Conservation (phyloP, 2,329 filamentous ascomycete genomes). For the Phyllosticta citriasiana region DNA sequence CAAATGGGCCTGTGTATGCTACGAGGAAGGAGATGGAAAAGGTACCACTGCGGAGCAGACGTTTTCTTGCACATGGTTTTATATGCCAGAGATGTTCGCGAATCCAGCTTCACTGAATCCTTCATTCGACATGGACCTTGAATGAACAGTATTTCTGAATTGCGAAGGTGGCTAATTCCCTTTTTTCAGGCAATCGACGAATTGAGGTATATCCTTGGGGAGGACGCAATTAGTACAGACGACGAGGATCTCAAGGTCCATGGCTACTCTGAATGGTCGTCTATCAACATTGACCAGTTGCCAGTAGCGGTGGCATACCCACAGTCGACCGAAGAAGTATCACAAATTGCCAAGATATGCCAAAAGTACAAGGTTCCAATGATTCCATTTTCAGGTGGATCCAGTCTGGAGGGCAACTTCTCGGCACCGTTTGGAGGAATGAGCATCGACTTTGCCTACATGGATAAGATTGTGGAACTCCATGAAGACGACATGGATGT, state of each 20-base stretch:
- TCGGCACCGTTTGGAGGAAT: slow-evolving; percentile 78
- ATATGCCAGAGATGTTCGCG: neutral
- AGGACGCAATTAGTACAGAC: slow-evolving; percentile 54
- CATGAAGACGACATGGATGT: slow-evolving; percentile 87
- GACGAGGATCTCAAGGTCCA: slow-evolving; percentile 53
- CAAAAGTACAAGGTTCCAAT: slow-evolving; percentile 72
- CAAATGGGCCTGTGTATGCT: slow-evolving; percentile 37
- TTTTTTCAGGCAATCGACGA: slow-evolving; percentile 44
- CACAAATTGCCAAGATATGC: slow-evolving; percentile 58
- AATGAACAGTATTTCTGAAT: neutral
- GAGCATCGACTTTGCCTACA: slow-evolving; percentile 79
- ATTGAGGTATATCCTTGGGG: slow-evolving; percentile 41
- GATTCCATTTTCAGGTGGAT: slow-evolving; percentile 75
- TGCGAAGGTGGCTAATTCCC: neutral
- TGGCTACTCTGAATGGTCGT: slow-evolving; percentile 62
- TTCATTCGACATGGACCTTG: neutral
- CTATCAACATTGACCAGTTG: slow-evolving; percentile 52
- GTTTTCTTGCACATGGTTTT: neutral
- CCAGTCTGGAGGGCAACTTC: slow-evolving; percentile 83
- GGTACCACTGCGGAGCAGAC: slow-evolving; percentile 21
- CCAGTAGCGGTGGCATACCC: slow-evolving; percentile 59
- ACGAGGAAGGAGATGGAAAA: slow-evolving; percentile 41
- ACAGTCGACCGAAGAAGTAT: slow-evolving; percentile 53
- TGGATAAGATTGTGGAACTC: slow-evolving; percentile 72
- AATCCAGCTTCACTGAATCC: neutral